These are phyloP conservation scores for Nitzschia putrida DNA, from an alignment of 108 stramenopile species.

Conservation along the genomic window DNA sequence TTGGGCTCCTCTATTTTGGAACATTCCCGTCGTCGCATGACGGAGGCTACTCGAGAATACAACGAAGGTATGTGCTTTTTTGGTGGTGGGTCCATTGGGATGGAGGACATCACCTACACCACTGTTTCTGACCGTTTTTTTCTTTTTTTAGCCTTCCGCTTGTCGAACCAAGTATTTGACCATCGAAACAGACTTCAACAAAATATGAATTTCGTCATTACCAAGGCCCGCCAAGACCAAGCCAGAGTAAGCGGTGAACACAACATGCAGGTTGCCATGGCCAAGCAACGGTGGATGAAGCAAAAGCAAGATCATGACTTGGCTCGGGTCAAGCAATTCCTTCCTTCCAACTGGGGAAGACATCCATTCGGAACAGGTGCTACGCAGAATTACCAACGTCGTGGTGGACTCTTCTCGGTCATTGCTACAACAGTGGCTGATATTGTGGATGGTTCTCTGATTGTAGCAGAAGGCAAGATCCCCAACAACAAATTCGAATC, in stretches of 20 bases:
- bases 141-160: conserved; percentile 23
- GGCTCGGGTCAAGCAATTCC: conserved; percentile 19
- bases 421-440: conserved; percentile 38
- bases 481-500: conserved; percentile 27
- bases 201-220: conserved; percentile 22
- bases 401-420: conserved; percentile 8
- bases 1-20: conserved; percentile 33
- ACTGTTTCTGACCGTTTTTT: not conserved
- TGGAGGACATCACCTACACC: not conserved
- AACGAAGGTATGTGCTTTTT: conserved; percentile 47
- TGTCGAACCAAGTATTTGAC: conserved; percentile 42
- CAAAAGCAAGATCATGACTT: conserved; percentile 38
- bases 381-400: conserved; percentile 29
- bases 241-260: conserved; percentile 39
- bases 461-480: conserved; percentile 22
- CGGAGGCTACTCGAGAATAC: conserved; percentile 43
- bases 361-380: conserved; percentile 33
- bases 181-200: conserved; percentile 28
- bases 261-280: conserved; percentile 26
- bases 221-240: conserved; percentile 21
- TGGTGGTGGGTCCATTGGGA: not conserved
- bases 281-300: conserved; percentile 35
- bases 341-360: conserved; percentile 33
- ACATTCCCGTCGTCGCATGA: conserved; percentile 29
- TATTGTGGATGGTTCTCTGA: conserved; percentile 43